Evolutionary conservation across 306 rosid species (phyloP).

Genomic region (Ormosia semicastrata): DNA sequence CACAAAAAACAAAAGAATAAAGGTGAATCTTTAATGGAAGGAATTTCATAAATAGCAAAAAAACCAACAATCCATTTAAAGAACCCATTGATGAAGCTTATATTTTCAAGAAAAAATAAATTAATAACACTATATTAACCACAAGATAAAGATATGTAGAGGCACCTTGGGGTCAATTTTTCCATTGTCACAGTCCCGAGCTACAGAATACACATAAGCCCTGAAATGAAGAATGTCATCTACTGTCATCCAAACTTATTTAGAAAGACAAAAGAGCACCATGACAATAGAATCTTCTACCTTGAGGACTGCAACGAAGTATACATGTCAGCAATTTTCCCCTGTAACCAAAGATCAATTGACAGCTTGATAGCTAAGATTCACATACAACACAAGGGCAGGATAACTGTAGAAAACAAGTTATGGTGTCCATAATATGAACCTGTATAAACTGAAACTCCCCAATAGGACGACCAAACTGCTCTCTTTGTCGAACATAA

Average conservation of each 20-base stretch:
- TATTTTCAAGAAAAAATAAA: background rate
- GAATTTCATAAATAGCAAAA: background rate
- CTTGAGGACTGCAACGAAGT: conserved; percentile 92
- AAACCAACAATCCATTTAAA: background rate
- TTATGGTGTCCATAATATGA: background rate
- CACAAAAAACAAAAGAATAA: background rate
- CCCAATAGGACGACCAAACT: conserved; percentile 94
- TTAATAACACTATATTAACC: background rate
- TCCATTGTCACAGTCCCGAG: conserved; percentile 93
- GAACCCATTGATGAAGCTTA: background rate
- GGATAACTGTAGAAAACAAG: conserved; percentile 7
- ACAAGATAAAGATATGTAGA: conserved; percentile 4
- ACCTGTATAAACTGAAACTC: conserved; percentile 98
- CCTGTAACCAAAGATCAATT: conserved; percentile 52
- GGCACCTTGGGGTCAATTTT: conserved; percentile 76
- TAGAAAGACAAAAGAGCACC: background rate
- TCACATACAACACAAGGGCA: background rate
- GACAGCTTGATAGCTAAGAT: conserved; percentile 13
- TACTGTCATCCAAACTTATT: conserved; percentile 3
- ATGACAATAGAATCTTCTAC: conserved; percentile 38
- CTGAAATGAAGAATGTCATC: conserved; percentile 48
- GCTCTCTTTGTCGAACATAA: conserved; percentile 91
- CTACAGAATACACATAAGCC: conserved; percentile 93
- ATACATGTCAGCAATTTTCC: conserved; percentile 91
- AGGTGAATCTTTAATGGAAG: background rate